Percentiles rank a stretch among this genome's conserved stretches.
Conservation (phyloP, 2,329 filamentous ascomycete species). For the Scedosporium boydii region DNA sequence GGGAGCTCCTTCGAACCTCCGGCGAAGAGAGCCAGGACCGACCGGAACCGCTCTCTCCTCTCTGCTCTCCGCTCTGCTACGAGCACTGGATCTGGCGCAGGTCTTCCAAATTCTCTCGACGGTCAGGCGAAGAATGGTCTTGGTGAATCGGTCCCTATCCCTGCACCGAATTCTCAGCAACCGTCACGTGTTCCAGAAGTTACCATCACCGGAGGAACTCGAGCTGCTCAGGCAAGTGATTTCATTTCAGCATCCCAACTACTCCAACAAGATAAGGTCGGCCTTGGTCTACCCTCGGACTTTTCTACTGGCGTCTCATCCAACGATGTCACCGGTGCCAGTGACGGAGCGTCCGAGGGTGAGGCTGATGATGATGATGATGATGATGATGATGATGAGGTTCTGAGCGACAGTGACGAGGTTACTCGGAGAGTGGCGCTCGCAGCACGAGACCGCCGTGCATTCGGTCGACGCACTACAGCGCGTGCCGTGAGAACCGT, state of each 20-base stretch:
- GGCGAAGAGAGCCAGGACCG: not conserved
- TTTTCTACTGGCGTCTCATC: not conserved
- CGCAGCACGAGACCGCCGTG: conserved; percentile 20
- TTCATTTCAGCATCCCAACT: conserved; percentile 2
- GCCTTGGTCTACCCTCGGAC: not conserved
- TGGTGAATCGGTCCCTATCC: not conserved
- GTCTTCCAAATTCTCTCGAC: not conserved
- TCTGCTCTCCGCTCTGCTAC: not conserved
- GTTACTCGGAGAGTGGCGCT: not conserved
- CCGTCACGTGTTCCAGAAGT: not conserved
- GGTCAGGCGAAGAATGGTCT: not conserved
- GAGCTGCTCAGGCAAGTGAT: conserved; percentile 13
- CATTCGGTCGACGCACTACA: conserved; percentile 19
- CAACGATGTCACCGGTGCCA: not conserved
- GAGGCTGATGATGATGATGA: not conserved
- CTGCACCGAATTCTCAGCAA: not conserved
- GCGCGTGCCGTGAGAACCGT: conserved; percentile 11
- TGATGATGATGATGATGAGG: not conserved
- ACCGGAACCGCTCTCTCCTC: not conserved
- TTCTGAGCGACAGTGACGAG: not conserved
- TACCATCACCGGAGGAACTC: conserved; percentile 3
- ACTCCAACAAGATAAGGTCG: not conserved
- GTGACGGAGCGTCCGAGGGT: not conserved
- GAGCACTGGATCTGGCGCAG: not conserved
- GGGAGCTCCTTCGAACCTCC: not conserved